Percentiles rank a stretch among this genome's conserved stretches.
These are phyloP conservation scores for Staphylotrichum tortipilum DNA, from an alignment of 495 filamentous ascomycete genomes.

Conservation along the genomic window DNA sequence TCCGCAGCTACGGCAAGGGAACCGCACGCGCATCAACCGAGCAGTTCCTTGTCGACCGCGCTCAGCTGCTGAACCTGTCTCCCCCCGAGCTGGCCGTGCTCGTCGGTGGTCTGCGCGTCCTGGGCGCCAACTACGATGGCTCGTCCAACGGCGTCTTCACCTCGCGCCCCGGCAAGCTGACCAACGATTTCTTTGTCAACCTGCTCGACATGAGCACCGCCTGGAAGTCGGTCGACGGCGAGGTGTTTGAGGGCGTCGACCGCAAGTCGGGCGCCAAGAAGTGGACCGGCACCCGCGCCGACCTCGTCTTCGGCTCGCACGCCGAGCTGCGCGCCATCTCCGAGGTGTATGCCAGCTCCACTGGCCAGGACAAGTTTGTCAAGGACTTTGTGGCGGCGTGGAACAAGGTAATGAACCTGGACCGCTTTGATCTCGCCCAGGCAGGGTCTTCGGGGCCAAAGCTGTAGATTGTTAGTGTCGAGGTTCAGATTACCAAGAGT, in stretches of 20 bases:
- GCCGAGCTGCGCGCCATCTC: slow-evolving; percentile 59
- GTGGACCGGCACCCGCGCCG: slow-evolving; percentile 59
- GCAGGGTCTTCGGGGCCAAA: background rate
- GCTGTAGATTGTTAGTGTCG: background rate
- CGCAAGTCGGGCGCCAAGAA: slow-evolving; percentile 58
- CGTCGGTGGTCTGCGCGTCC: slow-evolving; percentile 55
- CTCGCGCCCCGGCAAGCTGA: slow-evolving; percentile 52
- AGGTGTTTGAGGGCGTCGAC: slow-evolving; percentile 54
- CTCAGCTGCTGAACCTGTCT: slow-evolving; percentile 56
- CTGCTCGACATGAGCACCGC: slow-evolving; percentile 55
- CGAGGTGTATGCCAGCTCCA: slow-evolving; percentile 53
- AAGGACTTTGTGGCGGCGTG: slow-evolving; percentile 63
- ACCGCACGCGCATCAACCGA: slow-evolving; percentile 51
- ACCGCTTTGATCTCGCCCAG: slow-evolving; percentile 50
- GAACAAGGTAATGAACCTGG: slow-evolving; percentile 64
- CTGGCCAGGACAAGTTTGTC: slow-evolving; percentile 51
- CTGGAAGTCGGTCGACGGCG: slow-evolving; percentile 49
- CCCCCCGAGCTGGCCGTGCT: slow-evolving; percentile 60
- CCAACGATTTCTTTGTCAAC: slow-evolving; percentile 71
- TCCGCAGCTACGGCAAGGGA: slow-evolving; percentile 64
- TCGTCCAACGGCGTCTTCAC: slow-evolving; percentile 56
- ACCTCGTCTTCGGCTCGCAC: slow-evolving; percentile 63
- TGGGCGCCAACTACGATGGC: slow-evolving; percentile 59
- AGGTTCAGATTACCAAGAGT: background rate
- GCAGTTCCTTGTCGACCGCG: slow-evolving; percentile 58